A percentile compares a stretch with the other conserved stretches of the same genome.
Evolutionary conservation across 192 early-diverging fungal genomes (phyloP).

Genomic region (Backusella liffmaniae): DNA sequence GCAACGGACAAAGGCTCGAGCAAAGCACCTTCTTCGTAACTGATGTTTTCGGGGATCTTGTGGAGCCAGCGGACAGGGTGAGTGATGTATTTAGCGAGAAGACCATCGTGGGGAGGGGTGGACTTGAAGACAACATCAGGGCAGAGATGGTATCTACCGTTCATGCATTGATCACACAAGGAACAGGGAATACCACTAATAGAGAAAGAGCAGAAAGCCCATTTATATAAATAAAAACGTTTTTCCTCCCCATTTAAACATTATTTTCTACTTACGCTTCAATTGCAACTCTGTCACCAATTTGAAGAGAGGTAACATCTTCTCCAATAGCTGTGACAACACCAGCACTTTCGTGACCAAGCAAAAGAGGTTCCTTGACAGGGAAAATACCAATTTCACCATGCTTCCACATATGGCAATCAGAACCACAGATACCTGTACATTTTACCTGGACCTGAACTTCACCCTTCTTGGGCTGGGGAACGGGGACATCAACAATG

Average conservation of each 20-base stretch:
- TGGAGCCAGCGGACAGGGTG: conserved; percentile 30
- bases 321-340: conserved; percentile 36
- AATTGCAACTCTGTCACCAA: conserved; percentile 41
- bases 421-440: conserved; percentile 40
- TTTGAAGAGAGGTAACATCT: conserved; percentile 32
- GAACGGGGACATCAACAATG: conserved; percentile 26
- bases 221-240: background rate
- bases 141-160: conserved; percentile 36
- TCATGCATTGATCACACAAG: conserved; percentile 35
- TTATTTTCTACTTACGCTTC: conserved; percentile 33
- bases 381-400: conserved; percentile 36
- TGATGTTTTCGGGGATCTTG: conserved; percentile 25
- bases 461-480: conserved; percentile 21
- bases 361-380: conserved; percentile 19
- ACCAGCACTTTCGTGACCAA: conserved; percentile 42
- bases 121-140: conserved; percentile 38
- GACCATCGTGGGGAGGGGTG: conserved; percentile 33
- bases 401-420: conserved; percentile 36
- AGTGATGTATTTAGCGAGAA: conserved; percentile 31
- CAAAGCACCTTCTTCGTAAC: conserved; percentile 35
- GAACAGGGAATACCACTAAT: conserved; percentile 37
- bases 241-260: background rate
- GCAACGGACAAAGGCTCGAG: conserved; percentile 39
- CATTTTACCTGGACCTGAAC: conserved; percentile 34
- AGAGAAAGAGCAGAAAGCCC: too few species aligned